Percentiles rank a stretch among this genome's conserved stretches.
phyloP scores from a whole-genome alignment of 805 yeast species.

The Candida tammaniensis region DNA sequence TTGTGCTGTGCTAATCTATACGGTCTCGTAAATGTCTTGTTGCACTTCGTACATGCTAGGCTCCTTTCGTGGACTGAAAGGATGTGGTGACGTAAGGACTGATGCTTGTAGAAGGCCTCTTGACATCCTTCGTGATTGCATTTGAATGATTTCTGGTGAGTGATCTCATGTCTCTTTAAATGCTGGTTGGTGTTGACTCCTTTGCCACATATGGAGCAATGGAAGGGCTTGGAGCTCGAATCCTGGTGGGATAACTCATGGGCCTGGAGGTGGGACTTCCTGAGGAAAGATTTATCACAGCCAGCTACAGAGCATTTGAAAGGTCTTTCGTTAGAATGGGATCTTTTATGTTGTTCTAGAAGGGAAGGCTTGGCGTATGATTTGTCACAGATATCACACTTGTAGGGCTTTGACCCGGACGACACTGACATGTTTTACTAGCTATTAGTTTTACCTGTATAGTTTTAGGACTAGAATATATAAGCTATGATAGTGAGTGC shows the following conservation, averaged over 20 bases:
- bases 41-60: constrained; percentile 62
- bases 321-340: constrained; percentile 81
- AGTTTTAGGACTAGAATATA: no score
- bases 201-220: constrained; percentile 73
- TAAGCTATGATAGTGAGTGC: no score
- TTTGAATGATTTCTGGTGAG: constrained; percentile 64
- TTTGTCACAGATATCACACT: constrained; percentile 71
- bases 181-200: constrained; percentile 83
- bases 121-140: constrained; percentile 64
- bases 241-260: constrained; percentile 63
- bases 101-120: constrained; percentile 71
- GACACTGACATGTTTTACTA: no score
- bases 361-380: constrained; percentile 79
- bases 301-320: constrained; percentile 53
- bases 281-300: constrained; percentile 65
- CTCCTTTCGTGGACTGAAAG: constrained; percentile 56
- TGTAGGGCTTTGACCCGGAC: constrained; percentile 48
- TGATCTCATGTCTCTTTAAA: constrained; percentile 73
- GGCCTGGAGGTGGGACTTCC: constrained; percentile 79
- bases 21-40: constrained; percentile 60
- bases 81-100: constrained; percentile 71
- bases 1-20: constrained; percentile 66
- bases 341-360: constrained; percentile 73
- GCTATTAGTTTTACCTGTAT: no score
- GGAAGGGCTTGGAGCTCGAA: constrained; percentile 60